Percentiles rank a stretch among this genome's conserved stretches.
Conservation (phyloP, 2,329 filamentous ascomycete species). For the Claviceps spartinae region DNA sequence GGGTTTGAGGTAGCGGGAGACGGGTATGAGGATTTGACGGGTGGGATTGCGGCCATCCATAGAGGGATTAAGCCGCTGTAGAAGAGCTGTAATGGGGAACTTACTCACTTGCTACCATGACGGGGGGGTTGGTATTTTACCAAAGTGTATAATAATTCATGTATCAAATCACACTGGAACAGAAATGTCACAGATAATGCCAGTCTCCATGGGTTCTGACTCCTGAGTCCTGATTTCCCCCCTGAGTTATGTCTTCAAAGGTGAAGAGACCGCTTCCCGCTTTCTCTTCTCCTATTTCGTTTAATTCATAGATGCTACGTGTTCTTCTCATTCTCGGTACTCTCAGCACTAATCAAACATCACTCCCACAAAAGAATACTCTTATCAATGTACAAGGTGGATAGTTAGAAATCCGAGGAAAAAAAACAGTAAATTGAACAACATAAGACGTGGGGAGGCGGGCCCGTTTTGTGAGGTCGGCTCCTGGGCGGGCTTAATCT, state of each 20-base stretch:
- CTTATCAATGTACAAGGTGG: neutral
- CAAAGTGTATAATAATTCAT: neutral
- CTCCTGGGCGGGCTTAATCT: slow-evolving; percentile 16
- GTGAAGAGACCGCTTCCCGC: neutral
- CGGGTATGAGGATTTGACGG: slow-evolving; percentile 82
- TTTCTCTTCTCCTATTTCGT: neutral
- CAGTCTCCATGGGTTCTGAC: slow-evolving; percentile 1
- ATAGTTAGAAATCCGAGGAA: neutral
- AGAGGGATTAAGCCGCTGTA: slow-evolving; percentile 75
- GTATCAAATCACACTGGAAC: slow-evolving; percentile 5
- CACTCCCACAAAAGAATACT: neutral
- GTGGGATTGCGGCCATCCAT: slow-evolving; percentile 89
- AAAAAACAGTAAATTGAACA: slow-evolving; percentile 13
- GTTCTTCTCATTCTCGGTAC: neutral
- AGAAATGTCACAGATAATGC: slow-evolving; percentile 9
- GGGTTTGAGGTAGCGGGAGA: slow-evolving; percentile 74
- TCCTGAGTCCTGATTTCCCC: neutral
- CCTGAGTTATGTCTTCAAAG: neutral
- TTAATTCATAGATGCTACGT: neutral
- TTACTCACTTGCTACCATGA: neutral
- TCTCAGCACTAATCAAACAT: neutral
- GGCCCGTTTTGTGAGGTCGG: slow-evolving; percentile 16
- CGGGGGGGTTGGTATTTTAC: neutral
- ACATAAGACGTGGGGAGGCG: neutral
- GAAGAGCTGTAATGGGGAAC: neutral